Evolutionary conservation across 2,329 filamentous ascomycete species (phyloP).

Genomic region (Leptographium lundbergii): DNA sequence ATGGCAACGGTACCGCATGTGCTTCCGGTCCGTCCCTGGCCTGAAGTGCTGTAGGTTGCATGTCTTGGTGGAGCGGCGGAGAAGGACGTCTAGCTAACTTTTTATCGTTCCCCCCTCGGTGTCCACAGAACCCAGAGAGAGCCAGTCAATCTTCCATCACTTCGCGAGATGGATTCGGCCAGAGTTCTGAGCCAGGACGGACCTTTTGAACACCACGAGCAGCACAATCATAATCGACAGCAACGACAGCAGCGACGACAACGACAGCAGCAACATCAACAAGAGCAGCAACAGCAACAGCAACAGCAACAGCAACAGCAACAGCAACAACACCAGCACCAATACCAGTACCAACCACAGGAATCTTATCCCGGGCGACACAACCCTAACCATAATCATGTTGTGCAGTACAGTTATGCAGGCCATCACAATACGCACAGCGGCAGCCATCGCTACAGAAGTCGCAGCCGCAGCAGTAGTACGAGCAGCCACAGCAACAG

Average conservation of each 20-base stretch:
- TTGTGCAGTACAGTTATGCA: background rate
- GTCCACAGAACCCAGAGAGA: background rate
- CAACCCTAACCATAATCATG: too few relatives aligned
- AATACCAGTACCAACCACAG: background rate
- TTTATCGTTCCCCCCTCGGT: background rate
- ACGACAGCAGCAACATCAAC: background rate
- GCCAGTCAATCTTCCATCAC: constrained; percentile 8
- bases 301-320: background rate
- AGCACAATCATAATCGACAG: background rate
- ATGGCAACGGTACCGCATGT: constrained; percentile 5
- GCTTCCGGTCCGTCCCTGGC: constrained; percentile 11
- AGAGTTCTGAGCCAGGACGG: constrained; percentile 5
- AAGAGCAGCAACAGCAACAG: background rate
- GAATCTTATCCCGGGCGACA: background rate
- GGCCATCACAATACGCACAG: background rate
- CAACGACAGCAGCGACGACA: too few relatives aligned
- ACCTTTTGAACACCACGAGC: background rate
- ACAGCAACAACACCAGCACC: background rate
- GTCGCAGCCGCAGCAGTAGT: background rate
- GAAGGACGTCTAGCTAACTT: background rate
- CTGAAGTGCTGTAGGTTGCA: constrained; percentile 11
- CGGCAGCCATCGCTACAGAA: background rate
- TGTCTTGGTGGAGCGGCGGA: background rate
- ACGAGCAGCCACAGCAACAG: constrained; percentile 1
- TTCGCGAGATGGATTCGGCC: constrained; percentile 9